These are phyloP conservation scores for Thalassiosira livingstoniorum DNA, from an alignment of 352 stramenopile species.

Conservation along the genomic window DNA sequence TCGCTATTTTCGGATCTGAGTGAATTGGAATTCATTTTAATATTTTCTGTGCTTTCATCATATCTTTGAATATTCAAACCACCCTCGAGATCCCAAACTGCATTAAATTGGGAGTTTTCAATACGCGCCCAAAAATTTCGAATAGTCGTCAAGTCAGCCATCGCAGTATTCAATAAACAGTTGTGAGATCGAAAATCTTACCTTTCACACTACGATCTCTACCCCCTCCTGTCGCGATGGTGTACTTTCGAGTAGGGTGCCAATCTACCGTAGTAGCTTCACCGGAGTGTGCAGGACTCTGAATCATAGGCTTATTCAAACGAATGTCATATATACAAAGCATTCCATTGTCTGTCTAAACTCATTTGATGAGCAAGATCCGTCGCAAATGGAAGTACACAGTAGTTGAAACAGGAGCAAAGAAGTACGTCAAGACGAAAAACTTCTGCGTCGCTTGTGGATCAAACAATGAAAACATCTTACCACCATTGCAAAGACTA, in stretches of 20 bases:
- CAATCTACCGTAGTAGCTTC: conserved; percentile 75
- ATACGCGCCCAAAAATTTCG: conserved; percentile 4
- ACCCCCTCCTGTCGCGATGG: conserved; percentile 79
- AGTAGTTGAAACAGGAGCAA: too few relatives aligned
- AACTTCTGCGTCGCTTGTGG: too few relatives aligned
- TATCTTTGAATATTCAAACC: conserved; percentile 68
- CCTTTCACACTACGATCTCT: conserved; percentile 68
- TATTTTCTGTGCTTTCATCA: conserved; percentile 49
- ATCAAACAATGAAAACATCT: too few relatives aligned
- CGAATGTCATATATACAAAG: conserved; percentile 79
- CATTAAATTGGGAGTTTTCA: neutral
- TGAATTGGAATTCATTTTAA: conserved; percentile 69
- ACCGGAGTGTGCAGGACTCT: conserved; percentile 77
- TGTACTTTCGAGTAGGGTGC: conserved; percentile 74
- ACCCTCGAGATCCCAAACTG: conserved; percentile 80
- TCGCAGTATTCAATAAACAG: too few relatives aligned
- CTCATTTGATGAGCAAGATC: too few relatives aligned
- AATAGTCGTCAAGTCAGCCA: neutral
- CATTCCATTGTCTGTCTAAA: conserved; percentile 75
- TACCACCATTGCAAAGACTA: conserved; percentile 83
- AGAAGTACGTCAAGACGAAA: too few relatives aligned
- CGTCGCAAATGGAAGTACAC: too few relatives aligned
- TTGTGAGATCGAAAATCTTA: too few relatives aligned
- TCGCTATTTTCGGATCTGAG: conserved; percentile 63
- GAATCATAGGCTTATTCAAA: conserved; percentile 69